Base-by-base conservation (phyloP, 139 green algal species). In the Pycnococcus provasolii region DNA sequence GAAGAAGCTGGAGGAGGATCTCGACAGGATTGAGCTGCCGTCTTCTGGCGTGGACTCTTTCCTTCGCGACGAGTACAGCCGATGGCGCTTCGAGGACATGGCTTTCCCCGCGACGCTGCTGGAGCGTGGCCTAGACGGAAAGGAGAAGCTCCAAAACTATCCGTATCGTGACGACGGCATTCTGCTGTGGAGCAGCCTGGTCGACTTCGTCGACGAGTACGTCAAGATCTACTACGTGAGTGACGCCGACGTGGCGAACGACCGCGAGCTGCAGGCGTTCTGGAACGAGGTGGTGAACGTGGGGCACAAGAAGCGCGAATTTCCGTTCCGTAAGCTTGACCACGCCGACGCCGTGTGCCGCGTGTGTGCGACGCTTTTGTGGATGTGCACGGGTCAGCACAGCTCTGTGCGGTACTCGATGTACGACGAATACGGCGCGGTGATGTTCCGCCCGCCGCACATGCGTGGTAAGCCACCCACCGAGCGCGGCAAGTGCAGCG, bases 121-220 rank as follows among this genome's bases (percentile, higher is more conserved):
- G 51, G 15, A 3, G 39, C 64, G 64, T 48, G 64, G 64, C 50
- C 26, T 70, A 13, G 41, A 52, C 64, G 64, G 51, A 4, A 61
- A 45, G 7, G 51, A 62, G n/a, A 4, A 42, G 51, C 64, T 70
- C 13, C 42, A 8, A 37, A 4, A 70, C 42, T 70, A 70, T 48
- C 64, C 64, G 4, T 70, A 62, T 26, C 7, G 64, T 13, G 64
- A 70, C 40, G 50, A 70, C 64, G 64, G 50, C n/a, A 48, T 70
- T n/a, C 50, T 62, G 51, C 42, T 70, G 52, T 70, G 64, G 64
- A 48, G 51, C 64, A 48, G 47, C n/a, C 8, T 70, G 5, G 50
- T 61, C 4, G 64, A 70, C n/a, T 70, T 55, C 45, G 64, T 70
- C 3, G 13, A 13, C 39, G 48, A 63, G 39, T 70, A 70, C 52